A percentile compares a stretch with the other conserved stretches of the same genome.
phyloP scores from a whole-genome alignment of 345 rosid species.

The Streptanthus diversifolius region DNA sequence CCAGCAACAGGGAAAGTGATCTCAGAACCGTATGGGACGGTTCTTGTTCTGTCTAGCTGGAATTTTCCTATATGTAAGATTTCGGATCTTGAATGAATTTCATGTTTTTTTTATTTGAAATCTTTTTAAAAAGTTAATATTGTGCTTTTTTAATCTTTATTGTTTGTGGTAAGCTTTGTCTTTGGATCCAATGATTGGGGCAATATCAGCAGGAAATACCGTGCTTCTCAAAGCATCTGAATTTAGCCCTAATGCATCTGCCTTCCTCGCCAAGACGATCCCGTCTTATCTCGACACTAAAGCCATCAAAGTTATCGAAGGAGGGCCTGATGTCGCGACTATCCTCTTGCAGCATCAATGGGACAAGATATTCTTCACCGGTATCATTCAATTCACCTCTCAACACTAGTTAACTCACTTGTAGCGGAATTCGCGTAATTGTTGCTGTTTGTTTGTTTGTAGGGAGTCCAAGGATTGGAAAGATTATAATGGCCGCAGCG shows the following conservation, averaged over 20 bases:
- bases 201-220: slow-evolving; percentile 88
- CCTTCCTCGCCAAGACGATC: slow-evolving; percentile 50
- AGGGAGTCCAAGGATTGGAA: slow-evolving; percentile 77
- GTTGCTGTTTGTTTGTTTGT: slow-evolving; percentile 8
- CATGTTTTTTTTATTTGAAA: neutral
- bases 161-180: slow-evolving; percentile 52
- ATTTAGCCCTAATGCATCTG: slow-evolving; percentile 54
- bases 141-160: neutral
- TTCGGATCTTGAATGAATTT: slow-evolving; percentile 10
- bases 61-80: slow-evolving; percentile 83
- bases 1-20: slow-evolving; percentile 63
- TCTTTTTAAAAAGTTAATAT: neutral
- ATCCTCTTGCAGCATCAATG: slow-evolving; percentile 61
- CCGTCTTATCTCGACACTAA: slow-evolving; percentile 61
- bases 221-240: slow-evolving; percentile 77
- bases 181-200: slow-evolving; percentile 82
- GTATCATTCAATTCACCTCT: slow-evolving; percentile 18
- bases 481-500: slow-evolving; percentile 70
- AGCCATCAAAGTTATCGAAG: slow-evolving; percentile 69
- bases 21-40: slow-evolving; percentile 77
- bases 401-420: neutral
- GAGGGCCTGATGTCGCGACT: slow-evolving; percentile 55
- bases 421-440: neutral
- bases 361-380: slow-evolving; percentile 95
- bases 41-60: slow-evolving; percentile 72